Base-by-base conservation (phyloP, 495 filamentous ascomycete genomes). In the Penicillium coprophilum region DNA sequence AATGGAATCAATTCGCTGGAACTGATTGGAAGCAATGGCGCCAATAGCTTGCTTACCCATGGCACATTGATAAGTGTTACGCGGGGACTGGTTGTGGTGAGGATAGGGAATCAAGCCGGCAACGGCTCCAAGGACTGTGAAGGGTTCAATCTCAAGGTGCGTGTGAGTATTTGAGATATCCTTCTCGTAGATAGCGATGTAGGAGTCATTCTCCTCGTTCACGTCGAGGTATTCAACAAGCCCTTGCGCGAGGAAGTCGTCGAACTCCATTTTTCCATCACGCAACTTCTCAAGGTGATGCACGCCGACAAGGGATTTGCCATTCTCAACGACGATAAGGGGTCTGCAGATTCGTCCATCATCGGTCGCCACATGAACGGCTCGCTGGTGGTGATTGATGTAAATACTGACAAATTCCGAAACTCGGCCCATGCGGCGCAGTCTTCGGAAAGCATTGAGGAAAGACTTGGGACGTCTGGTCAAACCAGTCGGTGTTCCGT, bases 41-140 rank as follows among this genome's bases (percentile, higher is more conserved):
- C 94, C 94, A 69, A 99, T 97, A 17, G 94, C 94, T 88, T 99
- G 94, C 74, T 99, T 99, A 79, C 94, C 94, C 94, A 99, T 99
- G 72, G 94, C 94, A 71, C 95, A 97, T 76, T 98, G 94, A 67
- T 99, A 99, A 8, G 94, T 99, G 69, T 99, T 99, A 76, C 94
- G 86, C 9, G 94, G 94, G 4, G 94, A 99, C 71, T 99, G 94
- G 71, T 99, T 99, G 78, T 99, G 94, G 74, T 99, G 95, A 11
- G 94, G 94, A 66, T 97, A 99, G 4, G 94, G 94, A 63, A 99
- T 97, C 20, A 99, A 78, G 38, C 94, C 93, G 36, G 94, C 94
- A 32, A 97, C 95, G 24, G 94, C 95, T n/a, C 94, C 94, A 30
- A 99, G 85, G 41, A 97, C 88, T 1, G 95, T 97, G 70, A 97